Evolutionary conservation across 2,329 filamentous ascomycete genomes (phyloP), one percentile per base, ranked within the genome.

Genomic region (Fusarium praegraminearum): DNA sequence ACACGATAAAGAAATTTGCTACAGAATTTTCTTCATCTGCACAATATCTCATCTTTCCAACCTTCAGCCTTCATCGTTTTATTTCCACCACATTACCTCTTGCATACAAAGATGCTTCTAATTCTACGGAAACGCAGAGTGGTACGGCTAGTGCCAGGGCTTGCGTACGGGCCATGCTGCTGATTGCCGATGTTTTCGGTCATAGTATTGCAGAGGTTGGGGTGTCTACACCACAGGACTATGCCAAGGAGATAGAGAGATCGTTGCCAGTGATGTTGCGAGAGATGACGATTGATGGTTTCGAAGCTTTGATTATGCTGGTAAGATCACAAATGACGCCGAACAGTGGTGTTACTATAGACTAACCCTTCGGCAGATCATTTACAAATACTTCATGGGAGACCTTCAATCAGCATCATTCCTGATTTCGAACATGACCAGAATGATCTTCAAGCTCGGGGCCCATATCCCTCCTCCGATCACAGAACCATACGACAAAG

Each of bases 351-450:
- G 20, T 22, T 3, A 22, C 20, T 22, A 22, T 22, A 22, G 20
- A 22, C 20, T 22, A 22, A 22, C 20, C 20, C 20, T 22, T 22
- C 20, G 20, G 20, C 1, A 63, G 60, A 24, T 30, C 2, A 26
- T 63, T 11, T 56, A 40, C 0, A 63, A 62, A 18, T 56, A 62
- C 11, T 62, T 62, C 7, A n/a, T 38, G 5, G 57, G 60, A 5
- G 43, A 62, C 2, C n/a, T 63, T 0, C 30, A 35, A 2, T 56
- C 36, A 0, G 36, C 43, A 2, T 56, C 20, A 1, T 63, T 63
- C 3, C 18, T 63, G 0, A n/a, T 49, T 7, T 43, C 57, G 0
- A 2, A 38, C 2, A 7, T 15, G 0, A 38, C 24, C 3, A 36
- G 57, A 0, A 24, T 62, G 13, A 36, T 63, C 7, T 40, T 63